Conservation (phyloP, 2,329 filamentous ascomycete species). For the Talaromyces sp. region DNA sequence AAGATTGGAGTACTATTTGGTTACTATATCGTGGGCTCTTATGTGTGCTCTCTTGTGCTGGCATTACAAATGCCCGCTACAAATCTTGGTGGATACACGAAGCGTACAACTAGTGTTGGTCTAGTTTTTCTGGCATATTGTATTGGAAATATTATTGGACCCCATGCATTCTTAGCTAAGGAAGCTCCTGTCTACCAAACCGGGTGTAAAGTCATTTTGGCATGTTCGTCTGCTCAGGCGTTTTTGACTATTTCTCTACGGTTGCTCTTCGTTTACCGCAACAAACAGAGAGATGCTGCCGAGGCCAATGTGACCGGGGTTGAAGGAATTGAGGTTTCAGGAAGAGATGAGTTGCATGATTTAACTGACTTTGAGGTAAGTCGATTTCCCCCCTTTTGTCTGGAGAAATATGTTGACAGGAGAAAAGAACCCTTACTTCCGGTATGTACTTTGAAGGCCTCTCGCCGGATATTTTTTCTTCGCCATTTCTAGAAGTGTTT, state of each 20-base stretch:
- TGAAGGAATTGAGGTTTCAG: neutral
- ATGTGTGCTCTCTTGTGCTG: constrained; percentile 52
- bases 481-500: neutral
- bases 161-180: constrained; percentile 43
- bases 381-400: neutral
- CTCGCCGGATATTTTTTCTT: neutral
- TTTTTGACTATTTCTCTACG: constrained; percentile 6
- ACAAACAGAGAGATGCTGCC: constrained; percentile 10
- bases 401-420: neutral
- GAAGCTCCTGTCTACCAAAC: constrained; percentile 50
- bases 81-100: constrained; percentile 46
- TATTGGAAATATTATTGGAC: constrained; percentile 46
- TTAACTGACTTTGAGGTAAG: constrained; percentile 9
- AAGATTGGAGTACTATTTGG: constrained; percentile 50
- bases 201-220: constrained; percentile 52
- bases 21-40: constrained; percentile 52
- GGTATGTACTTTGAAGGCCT: constrained; percentile 1
- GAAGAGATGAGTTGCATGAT: neutral
- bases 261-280: constrained; percentile 4
- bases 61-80: constrained; percentile 42
- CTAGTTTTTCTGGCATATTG: constrained; percentile 46
- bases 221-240: constrained; percentile 20
- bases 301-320: neutral
- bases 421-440: constrained; percentile 10
- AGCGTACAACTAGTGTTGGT: constrained; percentile 48